Evolutionary conservation across 2,329 filamentous ascomycete species (phyloP), one percentile per base, ranked within the genome.

Genomic region (Calonectria multiphialidica): DNA sequence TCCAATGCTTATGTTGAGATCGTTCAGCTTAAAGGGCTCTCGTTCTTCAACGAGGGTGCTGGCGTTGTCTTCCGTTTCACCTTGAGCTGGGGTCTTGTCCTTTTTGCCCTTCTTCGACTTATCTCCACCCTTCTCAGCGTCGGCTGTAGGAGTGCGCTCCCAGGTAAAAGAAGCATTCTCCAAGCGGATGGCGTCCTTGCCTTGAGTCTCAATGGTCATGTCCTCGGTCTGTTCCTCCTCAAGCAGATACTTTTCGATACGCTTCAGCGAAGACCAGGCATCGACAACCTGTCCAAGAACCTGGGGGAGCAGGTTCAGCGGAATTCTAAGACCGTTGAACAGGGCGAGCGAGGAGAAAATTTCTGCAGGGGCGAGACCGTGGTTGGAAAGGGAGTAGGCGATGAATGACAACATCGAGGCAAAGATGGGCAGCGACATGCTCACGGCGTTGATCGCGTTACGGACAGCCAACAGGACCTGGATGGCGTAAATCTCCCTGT

Each of bases 381-480:
- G 93, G 70, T 93, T 87, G 1, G 91, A 89, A 44, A 93, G 84
- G 1, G 91, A 92, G 78, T 91, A 93, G 0, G 95, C 96, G 83
- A 98, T 96, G 83, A 98, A 98, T 0, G 96, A 91, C 47, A 98
- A 83, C 95, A 98, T 98, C 1, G 96, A 97, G 0, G 96, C 95
- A 78, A 98, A 98, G 66, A 98, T 94, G 8, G 97, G 96, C 80
- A 98, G 89, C 1, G 95, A 93, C 89, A 98, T 91, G 79, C 94
- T 94, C 62, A 97, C 88, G 15, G 95, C 93, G 83, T 95, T 93
- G 85, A 98, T 95, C 49, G 89, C 95, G 81, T 97, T 97, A 77
- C 95, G 91, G 76, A 97, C 94, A 1, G 94, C 91, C 33, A 98
- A 86, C 55, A 98, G 85, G 16, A 95, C 86, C 81, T 98, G 96